Percentiles rank a stretch among this genome's conserved stretches.
phyloP scores from a whole-genome alignment of 2,329 filamentous ascomycete species.

The Harringtonia lauricola region DNA sequence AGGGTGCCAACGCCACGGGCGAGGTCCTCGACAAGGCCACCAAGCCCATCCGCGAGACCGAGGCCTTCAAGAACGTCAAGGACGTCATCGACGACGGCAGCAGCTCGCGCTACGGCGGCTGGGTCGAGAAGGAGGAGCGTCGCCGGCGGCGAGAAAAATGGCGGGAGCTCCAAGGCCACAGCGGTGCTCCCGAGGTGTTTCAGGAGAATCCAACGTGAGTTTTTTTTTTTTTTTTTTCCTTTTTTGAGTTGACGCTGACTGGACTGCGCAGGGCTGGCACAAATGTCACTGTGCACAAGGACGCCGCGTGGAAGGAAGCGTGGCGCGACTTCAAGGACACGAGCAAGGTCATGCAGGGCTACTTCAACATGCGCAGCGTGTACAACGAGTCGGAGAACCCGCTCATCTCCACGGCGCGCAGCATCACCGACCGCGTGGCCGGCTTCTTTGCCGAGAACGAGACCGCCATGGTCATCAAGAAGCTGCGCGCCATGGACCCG shows the following conservation, averaged over 20 bases:
- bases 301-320: conserved; percentile 95
- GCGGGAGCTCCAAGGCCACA: conserved; percentile 48
- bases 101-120: conserved; percentile 90
- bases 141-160: conserved; percentile 64
- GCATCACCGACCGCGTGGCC: conserved; percentile 84
- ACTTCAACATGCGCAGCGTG: conserved; percentile 75
- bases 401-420: conserved; percentile 81
- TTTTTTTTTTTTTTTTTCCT: neutral
- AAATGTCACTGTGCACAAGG: conserved; percentile 91
- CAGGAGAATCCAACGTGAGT: conserved; percentile 84
- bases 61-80: conserved; percentile 91
- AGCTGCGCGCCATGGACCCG: conserved; percentile 92
- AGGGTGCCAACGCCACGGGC: conserved; percentile 76
- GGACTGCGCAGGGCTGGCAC: conserved; percentile 63
- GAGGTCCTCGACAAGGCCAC: conserved; percentile 90
- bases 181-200: conserved; percentile 45
- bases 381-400: conserved; percentile 98
- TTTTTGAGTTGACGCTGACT: conserved; percentile 11
- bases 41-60: conserved; percentile 83
- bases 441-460: conserved; percentile 99
- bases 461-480: conserved; percentile 94
- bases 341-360: conserved; percentile 75
- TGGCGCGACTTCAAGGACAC: conserved; percentile 92
- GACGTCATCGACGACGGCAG: conserved; percentile 95
- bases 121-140: conserved; percentile 93